Percentiles rank a stretch among this genome's conserved stretches.
Evolutionary conservation across 2,329 filamentous ascomycete species (phyloP).

Genomic region (Nemania abortiva): DNA sequence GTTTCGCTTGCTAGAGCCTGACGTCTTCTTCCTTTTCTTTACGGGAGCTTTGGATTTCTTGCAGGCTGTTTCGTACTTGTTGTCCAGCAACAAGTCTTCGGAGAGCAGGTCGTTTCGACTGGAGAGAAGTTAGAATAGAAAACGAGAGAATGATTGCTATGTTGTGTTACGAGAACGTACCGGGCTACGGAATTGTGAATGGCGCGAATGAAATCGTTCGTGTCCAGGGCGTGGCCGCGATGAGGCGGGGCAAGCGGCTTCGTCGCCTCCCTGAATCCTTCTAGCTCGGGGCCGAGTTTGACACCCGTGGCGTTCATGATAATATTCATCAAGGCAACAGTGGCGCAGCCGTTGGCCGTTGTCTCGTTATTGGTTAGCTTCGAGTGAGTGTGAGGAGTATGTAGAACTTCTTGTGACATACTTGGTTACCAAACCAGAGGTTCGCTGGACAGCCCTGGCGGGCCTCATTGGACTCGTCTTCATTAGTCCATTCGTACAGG

Average conservation of each 20-base stretch:
- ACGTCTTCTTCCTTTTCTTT: slow-evolving; percentile 37
- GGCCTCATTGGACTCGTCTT: slow-evolving; percentile 63
- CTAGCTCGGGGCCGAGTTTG: slow-evolving; percentile 76
- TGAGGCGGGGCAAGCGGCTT: slow-evolving; percentile 75
- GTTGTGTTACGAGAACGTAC: slow-evolving; percentile 53
- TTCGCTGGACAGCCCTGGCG: slow-evolving; percentile 67
- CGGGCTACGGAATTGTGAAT: slow-evolving; percentile 91
- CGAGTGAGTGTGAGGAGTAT: background rate
- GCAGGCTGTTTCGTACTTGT: slow-evolving; percentile 61
- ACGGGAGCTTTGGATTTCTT: slow-evolving; percentile 49
- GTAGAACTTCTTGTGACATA: slow-evolving; percentile 52
- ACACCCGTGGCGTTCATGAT: slow-evolving; percentile 82
- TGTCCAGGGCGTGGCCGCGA: slow-evolving; percentile 80
- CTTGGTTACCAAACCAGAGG: slow-evolving; percentile 96
- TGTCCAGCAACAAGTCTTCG: slow-evolving; percentile 74
- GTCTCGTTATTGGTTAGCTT: slow-evolving; percentile 64
- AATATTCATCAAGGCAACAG: slow-evolving; percentile 92
- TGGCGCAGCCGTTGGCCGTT: slow-evolving; percentile 86
- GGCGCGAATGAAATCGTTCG: slow-evolving; percentile 79
- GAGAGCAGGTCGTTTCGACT: slow-evolving; percentile 82
- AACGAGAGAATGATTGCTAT: background rate
- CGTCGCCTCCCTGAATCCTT: slow-evolving; percentile 80
- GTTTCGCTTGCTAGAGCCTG: slow-evolving; percentile 53
- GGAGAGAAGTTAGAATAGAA: slow-evolving; percentile 24
- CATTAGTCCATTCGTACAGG: slow-evolving; percentile 78